Conservation (phyloP, 768 basidiomycete genomes). For the Suillus cothurnatus region DNA sequence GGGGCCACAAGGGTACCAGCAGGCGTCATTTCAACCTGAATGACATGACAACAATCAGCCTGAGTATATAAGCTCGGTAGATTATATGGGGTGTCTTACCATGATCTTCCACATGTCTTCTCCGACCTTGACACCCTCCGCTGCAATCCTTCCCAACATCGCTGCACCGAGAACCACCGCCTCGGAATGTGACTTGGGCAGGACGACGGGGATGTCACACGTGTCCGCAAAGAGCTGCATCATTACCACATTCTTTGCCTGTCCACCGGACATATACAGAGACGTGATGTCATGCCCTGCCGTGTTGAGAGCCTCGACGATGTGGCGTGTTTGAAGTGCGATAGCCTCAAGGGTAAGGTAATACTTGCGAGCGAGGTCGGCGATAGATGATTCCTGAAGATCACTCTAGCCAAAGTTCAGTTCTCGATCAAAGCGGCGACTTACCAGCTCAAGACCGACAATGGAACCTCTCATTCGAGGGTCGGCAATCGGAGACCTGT, state of each 20-base stretch:
- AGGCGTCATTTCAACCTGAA: slow-evolving; percentile 90
- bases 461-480: slow-evolving; percentile 94
- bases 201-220: slow-evolving; percentile 79
- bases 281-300: slow-evolving; percentile 82
- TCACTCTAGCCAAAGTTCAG: slow-evolving; percentile 1
- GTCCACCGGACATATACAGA: slow-evolving; percentile 92
- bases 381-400: slow-evolving; percentile 63
- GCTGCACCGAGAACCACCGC: slow-evolving; percentile 93
- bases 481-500: slow-evolving; percentile 95
- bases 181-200: slow-evolving; percentile 73
- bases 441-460: slow-evolving; percentile 78
- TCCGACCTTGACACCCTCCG: slow-evolving; percentile 57
- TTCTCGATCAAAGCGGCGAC: slow-evolving; percentile 15
- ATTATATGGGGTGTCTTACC: slow-evolving; percentile 45
- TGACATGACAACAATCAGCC: neutral
- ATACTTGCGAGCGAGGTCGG: slow-evolving; percentile 89
- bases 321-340: slow-evolving; percentile 92
- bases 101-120: slow-evolving; percentile 89
- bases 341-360: slow-evolving; percentile 91
- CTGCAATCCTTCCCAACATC: slow-evolving; percentile 90
- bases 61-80: neutral
- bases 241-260: slow-evolving; percentile 85
- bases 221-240: slow-evolving; percentile 91
- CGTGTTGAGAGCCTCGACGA: slow-evolving; percentile 87
- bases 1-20: slow-evolving; percentile 73